Evolutionary conservation across 2,329 filamentous ascomycete species (phyloP), one percentile per base, ranked within the genome.

Genomic region (Chaetomiaceae sp.): DNA sequence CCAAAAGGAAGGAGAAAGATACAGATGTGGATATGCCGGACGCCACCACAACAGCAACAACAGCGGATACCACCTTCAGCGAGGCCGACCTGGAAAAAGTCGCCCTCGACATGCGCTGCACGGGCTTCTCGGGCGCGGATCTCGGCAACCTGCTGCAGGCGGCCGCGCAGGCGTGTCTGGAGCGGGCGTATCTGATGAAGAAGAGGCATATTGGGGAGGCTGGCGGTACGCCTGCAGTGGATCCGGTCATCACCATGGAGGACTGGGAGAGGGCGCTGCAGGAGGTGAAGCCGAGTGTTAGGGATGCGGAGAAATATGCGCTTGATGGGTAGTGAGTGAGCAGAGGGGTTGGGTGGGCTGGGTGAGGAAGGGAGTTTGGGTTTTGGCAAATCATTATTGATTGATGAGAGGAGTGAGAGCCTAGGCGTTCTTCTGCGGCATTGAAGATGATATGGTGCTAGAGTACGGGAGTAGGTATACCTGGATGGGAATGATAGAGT

Each of bases 91-190:
- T 94, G 1, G 81, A 81, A 3, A 70, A 71, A 3, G 76, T 96
- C 4, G 92, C 89, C 0, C 75, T 80, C 29, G 84, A 87, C 53
- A 55, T 65, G 8, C 74, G 83, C 11, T 96, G 91, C 67, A 76
- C 80, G 9, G 83, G 88, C 22, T 97, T 92, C 69, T 92, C 87
- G 55, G 83, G 83, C 55, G 83, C 83, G 1, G 83, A 87, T 63
- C 68, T 87, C 36, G 75, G 77, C 29, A 82, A 81, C 59, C 71
- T 84, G 3, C 66, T 71, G 62, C 68, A 68, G 45, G 65, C 66
- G 7, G 69, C 69, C 1, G 65, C 78, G 14, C 64, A 68, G 43
- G 66, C 71, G 40, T 75, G 69, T 53, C 55, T 73, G 55, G 61
- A 68, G 59, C 59, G 69, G 51, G 63, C 62, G 6, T 64, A 63